Base-by-base conservation (phyloP, 2,329 filamentous ascomycete species). In the Nemania serpens region DNA sequence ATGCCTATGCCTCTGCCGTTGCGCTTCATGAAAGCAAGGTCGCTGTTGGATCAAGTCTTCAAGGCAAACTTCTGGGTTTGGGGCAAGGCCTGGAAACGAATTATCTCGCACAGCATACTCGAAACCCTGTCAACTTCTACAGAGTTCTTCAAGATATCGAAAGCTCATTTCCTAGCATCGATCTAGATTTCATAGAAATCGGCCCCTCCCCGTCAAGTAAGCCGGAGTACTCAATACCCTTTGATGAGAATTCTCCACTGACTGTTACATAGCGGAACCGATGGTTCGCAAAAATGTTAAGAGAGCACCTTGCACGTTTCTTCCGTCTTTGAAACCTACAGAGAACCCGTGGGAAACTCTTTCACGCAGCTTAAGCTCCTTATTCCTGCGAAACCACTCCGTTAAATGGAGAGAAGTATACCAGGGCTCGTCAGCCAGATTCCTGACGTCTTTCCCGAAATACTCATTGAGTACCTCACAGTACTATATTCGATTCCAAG, bases 61-160 rank as follows among this genome's bases (percentile, higher is more conserved):
- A 52, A 13, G 68, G 68, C 1, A 55, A 55, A 17, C 34, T 66
- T 9, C 45, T 63, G 1, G 11, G 15, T 11, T 13, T 46, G 4
- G 33, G 39, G 13, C 57, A 59, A 17, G 39, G 10, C 2, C 22
- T 65, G 7, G 49, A 48, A 6, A 20, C 52, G 29, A 50, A 63
- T 25, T 69, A 69, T 50, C 61, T 70, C 20, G 54, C 60, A 9
- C 37, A 59, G 22, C 72, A 74, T 34, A 61, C 66, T 1, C 49
- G 72, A 15, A 43, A 68, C 22, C 58, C 69, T 12, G 71, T 74
- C 1, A 66, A 66, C 50, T 73, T 74, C 43, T 52, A 29, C n/a
- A 50, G 65, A 2, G 66, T 61, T 1, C 43, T 66, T 36, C 33
- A 60, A 13, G 54, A 61, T 15, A 43, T 68, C 9, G 37, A 58